These are phyloP conservation scores for Heteromeles arbutifolia DNA, from an alignment of 306 rosid species.

Conservation along the genomic window DNA sequence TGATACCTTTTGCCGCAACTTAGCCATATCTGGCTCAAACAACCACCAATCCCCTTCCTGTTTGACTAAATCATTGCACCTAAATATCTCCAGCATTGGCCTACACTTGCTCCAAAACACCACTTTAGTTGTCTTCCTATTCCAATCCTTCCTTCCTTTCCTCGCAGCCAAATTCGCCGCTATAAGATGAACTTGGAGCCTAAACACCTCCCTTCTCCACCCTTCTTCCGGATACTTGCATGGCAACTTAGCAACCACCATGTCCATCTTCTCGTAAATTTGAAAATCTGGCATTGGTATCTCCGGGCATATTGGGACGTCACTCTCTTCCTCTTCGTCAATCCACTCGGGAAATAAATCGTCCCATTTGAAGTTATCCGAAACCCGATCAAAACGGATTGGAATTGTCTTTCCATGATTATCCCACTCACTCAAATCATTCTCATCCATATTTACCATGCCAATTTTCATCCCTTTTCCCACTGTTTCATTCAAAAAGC, in stretches of 20 bases:
- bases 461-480: conserved; percentile 73
- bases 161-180: conserved; percentile 59
- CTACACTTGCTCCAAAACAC: conserved; percentile 70
- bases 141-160: conserved; percentile 56
- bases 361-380: conserved; percentile 72
- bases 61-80: conserved; percentile 61
- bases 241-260: conserved; percentile 71
- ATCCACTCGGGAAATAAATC: conserved; percentile 91
- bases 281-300: conserved; percentile 66
- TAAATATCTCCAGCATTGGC: conserved; percentile 84
- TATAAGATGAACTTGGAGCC: conserved; percentile 70
- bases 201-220: conserved; percentile 69
- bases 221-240: conserved; percentile 59
- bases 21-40: conserved; percentile 41
- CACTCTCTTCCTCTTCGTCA: conserved; percentile 87
- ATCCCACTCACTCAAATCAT: conserved; percentile 52
- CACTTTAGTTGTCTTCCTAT: conserved; percentile 35
- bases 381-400: conserved; percentile 47
- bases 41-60: conserved; percentile 82
- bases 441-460: conserved; percentile 64
- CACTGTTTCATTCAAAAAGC: conserved; percentile 31
- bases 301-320: conserved; percentile 78
- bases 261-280: conserved; percentile 36
- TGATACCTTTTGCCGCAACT: conserved; percentile 56
- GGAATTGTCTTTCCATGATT: conserved; percentile 18